Conservation (phyloP, 805 yeast genomes). For the Danielozyma ontarioensis region DNA sequence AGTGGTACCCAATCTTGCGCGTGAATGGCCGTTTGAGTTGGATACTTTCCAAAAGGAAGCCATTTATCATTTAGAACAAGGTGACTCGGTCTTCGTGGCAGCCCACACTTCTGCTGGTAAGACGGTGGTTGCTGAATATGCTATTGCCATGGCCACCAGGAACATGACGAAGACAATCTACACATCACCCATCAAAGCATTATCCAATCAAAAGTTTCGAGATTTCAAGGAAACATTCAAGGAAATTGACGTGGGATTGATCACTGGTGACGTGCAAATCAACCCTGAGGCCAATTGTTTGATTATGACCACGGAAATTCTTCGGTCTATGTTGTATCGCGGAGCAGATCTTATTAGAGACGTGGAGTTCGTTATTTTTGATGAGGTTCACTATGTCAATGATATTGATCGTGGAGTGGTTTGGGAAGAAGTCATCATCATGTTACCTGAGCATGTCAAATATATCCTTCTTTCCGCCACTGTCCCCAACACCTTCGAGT, state of each 20-base stretch:
- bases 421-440: constrained; percentile 98
- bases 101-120: constrained; percentile 99
- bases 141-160: constrained; percentile 92
- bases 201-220: constrained; percentile 85
- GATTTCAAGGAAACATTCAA: constrained; percentile 78
- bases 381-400: constrained; percentile 96
- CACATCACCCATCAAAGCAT: constrained; percentile 91
- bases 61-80: constrained; percentile 91
- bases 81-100: constrained; percentile 97
- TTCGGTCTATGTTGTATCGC: constrained; percentile 90
- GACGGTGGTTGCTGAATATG: constrained; percentile 97
- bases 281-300: constrained; percentile 94
- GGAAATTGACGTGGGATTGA: constrained; percentile 83
- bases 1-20: constrained; percentile 87
- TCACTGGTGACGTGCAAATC: constrained; percentile 97
- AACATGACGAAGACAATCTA: constrained; percentile 96
- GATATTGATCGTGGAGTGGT: constrained; percentile 97
- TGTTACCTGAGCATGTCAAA: constrained; percentile 95
- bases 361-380: constrained; percentile 95
- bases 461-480: constrained; percentile 91
- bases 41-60: constrained; percentile 98
- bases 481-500: constrained; percentile 96
- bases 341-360: constrained; percentile 97
- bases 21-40: constrained; percentile 90
- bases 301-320: constrained; percentile 96